These are phyloP conservation scores for Rugonectria rugulosa DNA, from an alignment of 2,329 filamentous ascomycete genomes.

Conservation along the genomic window DNA sequence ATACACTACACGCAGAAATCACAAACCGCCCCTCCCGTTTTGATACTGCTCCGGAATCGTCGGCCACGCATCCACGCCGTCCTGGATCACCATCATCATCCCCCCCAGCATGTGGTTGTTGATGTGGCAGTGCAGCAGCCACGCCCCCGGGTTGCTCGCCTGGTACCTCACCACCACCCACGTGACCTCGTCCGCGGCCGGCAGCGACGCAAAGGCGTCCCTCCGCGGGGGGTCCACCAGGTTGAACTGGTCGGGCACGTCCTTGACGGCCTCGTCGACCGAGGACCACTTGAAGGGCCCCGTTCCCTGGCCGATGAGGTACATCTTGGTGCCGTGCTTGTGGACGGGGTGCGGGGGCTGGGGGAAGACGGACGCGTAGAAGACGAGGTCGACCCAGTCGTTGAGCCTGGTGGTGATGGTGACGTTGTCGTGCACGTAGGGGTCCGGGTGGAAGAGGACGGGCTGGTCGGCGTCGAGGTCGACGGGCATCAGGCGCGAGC, in stretches of 20 bases:
- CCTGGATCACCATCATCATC: conserved; percentile 61
- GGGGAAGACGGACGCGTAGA: conserved; percentile 51
- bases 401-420: conserved; percentile 56
- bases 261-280: conserved; percentile 59
- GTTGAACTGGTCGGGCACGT: conserved; percentile 62
- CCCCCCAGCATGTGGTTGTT: conserved; percentile 61
- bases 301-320: conserved; percentile 59
- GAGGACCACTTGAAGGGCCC: conserved; percentile 60
- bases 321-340: conserved; percentile 70
- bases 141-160: conserved; percentile 60
- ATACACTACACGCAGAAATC: not conserved
- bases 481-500: conserved; percentile 49
- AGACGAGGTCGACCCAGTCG: conserved; percentile 65
- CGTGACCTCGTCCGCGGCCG: conserved; percentile 27
- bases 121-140: conserved; percentile 65
- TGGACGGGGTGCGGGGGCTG: conserved; percentile 67
- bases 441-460: conserved; percentile 54
- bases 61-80: conserved; percentile 55
- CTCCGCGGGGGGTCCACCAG: conserved; percentile 61
- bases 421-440: conserved; percentile 49
- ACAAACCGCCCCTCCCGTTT: not conserved
- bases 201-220: conserved; percentile 48
- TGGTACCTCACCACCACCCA: conserved; percentile 63
- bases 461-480: conserved; percentile 49
- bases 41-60: conserved; percentile 49